phyloP scores from a whole-genome alignment of 257 asterid species.

The Coffea eugenioides region DNA sequence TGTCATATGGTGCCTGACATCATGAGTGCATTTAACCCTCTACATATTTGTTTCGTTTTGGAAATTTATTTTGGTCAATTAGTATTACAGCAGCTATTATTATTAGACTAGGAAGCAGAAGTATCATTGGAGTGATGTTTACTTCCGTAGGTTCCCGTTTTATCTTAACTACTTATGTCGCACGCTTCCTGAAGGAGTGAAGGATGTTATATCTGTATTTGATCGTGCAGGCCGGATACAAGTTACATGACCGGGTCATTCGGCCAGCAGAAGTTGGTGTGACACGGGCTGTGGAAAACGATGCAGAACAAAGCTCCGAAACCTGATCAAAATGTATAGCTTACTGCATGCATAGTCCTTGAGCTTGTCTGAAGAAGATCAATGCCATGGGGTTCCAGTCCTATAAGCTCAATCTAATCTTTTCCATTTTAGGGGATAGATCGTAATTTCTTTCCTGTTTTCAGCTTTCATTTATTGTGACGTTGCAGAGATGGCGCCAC shows the following conservation, averaged over 20 bases:
- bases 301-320: slow-evolving; percentile 30
- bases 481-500: neutral
- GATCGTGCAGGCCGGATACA: slow-evolving; percentile 60
- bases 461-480: neutral
- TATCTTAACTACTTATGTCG: neutral
- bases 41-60: neutral
- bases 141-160: neutral
- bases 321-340: slow-evolving; percentile 19
- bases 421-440: neutral
- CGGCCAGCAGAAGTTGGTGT: slow-evolving; percentile 97
- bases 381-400: neutral
- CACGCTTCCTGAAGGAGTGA: neutral
- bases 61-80: neutral
- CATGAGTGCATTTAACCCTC: neutral
- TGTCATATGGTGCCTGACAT: neutral
- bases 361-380: slow-evolving; percentile 10
- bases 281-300: slow-evolving; percentile 39
- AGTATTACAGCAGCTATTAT: neutral
- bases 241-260: slow-evolving; percentile 66
- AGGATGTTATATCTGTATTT: neutral
- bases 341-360: neutral
- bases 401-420: neutral
- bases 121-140: neutral
- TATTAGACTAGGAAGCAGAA: neutral
- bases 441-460: neutral